These are phyloP conservation scores for Trichophaea hybrida DNA, from an alignment of 2,329 filamentous ascomycete species.

Conservation along the genomic window DNA sequence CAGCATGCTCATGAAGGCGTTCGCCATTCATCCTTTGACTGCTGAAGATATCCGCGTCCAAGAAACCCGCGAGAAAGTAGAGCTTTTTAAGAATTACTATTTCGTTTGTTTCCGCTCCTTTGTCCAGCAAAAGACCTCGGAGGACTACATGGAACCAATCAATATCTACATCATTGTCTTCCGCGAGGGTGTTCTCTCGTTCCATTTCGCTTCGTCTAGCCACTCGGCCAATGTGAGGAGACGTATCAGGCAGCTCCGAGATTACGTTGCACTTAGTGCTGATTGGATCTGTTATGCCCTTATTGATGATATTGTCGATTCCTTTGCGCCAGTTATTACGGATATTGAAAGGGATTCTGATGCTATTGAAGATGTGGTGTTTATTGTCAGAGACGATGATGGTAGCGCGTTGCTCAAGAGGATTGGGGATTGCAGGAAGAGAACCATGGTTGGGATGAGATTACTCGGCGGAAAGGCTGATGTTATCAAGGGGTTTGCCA, in stretches of 20 bases:
- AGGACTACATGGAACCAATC: slow-evolving; percentile 80
- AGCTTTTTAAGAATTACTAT: slow-evolving; percentile 94
- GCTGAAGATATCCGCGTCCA: slow-evolving; percentile 92
- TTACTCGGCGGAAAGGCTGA: slow-evolving; percentile 95
- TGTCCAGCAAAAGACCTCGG: slow-evolving; percentile 61
- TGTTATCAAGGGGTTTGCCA: slow-evolving; percentile 92
- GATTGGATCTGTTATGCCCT: slow-evolving; percentile 99
- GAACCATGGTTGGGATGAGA: slow-evolving; percentile 83
- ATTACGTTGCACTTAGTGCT: slow-evolving; percentile 85
- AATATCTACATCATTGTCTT: slow-evolving; percentile 97
- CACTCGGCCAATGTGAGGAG: slow-evolving; percentile 81
- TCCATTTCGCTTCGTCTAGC: slow-evolving; percentile 76
- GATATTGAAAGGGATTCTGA: slow-evolving; percentile 82
- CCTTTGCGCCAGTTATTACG: slow-evolving; percentile 77
- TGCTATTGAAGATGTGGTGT: slow-evolving; percentile 87
- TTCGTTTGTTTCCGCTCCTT: slow-evolving; percentile 97
- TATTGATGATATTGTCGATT: slow-evolving; percentile 97
- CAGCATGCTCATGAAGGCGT: slow-evolving; percentile 76
- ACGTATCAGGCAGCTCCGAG: slow-evolving; percentile 81
- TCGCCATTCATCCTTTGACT: slow-evolving; percentile 87
- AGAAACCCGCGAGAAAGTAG: slow-evolving; percentile 94
- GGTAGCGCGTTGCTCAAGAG: slow-evolving; percentile 73
- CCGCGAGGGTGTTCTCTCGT: slow-evolving; percentile 78
- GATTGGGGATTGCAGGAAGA: slow-evolving; percentile 84
- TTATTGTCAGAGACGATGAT: slow-evolving; percentile 59